These are phyloP conservation scores for Chlamydomonas schloesseri DNA, from an alignment of 139 green algal genomes.

Conservation along the genomic window DNA sequence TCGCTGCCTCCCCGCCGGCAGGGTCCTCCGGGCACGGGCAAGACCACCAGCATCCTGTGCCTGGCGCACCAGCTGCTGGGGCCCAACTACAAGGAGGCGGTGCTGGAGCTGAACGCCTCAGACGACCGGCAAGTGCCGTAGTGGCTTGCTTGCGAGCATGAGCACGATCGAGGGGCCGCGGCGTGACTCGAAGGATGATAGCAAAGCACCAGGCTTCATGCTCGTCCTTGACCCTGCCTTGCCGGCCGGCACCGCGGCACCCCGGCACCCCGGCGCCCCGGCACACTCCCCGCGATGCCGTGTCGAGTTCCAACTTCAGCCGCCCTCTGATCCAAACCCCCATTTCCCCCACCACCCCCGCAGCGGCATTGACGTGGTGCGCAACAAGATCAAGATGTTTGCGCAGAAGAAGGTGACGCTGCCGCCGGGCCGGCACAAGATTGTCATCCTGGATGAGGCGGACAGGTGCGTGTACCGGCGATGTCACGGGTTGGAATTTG, in stretches of 20 bases:
- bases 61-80: constrained; percentile 94
- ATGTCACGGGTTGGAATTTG: no score
- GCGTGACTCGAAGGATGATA: no score
- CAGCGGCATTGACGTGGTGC: constrained; percentile 98
- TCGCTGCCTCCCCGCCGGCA: constrained; percentile 48
- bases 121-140: constrained; percentile 88
- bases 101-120: constrained; percentile 98
- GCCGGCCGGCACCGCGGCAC: no score
- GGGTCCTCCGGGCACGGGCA: constrained; percentile 96
- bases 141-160: no score
- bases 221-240: no score
- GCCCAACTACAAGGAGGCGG: constrained; percentile 85
- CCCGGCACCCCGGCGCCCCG: no score
- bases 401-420: constrained; percentile 98
- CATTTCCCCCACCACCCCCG: no score
- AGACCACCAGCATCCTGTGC: constrained; percentile 96
- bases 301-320: no score
- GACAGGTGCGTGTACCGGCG: constrained; percentile 82
- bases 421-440: constrained; percentile 94
- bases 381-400: constrained; percentile 99
- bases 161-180: no score
- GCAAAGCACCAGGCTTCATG: no score
- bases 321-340: no score
- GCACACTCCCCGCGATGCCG: no score
- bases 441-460: constrained; percentile 98